Percentiles rank a stretch among this genome's conserved stretches.
These are phyloP conservation scores for Trichophaea hybrida DNA, from an alignment of 2,329 filamentous ascomycete genomes.

Conservation along the genomic window DNA sequence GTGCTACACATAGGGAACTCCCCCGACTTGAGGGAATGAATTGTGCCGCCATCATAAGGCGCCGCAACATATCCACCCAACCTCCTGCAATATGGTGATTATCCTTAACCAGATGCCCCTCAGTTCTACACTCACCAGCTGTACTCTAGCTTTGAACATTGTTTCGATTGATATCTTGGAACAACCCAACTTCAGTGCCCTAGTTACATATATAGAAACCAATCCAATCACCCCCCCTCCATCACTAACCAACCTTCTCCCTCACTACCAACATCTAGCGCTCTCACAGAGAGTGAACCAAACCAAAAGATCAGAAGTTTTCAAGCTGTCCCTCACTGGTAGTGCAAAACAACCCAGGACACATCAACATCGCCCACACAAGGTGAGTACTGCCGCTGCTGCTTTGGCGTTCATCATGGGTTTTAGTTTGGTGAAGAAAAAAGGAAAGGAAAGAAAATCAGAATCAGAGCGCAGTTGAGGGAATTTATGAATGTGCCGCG, in stretches of 20 bases:
- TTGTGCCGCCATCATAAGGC: no score
- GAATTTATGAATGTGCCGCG: neutral
- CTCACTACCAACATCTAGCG: neutral
- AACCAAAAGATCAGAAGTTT: slow-evolving; percentile 45
- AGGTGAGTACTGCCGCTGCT: slow-evolving; percentile 40
- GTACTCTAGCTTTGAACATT: no score
- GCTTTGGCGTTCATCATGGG: slow-evolving; percentile 57
- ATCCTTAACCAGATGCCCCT: no score
- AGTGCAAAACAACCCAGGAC: slow-evolving; percentile 47
- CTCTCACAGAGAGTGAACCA: slow-evolving; percentile 12
- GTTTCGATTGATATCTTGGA: no score
- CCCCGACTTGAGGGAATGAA: no score
- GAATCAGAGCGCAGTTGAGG: neutral
- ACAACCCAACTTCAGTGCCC: no score
- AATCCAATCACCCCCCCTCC: neutral
- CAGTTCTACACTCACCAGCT: no score
- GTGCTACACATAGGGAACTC: no score
- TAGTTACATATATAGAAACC: no score
- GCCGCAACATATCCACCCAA: no score
- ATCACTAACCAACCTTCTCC: neutral
- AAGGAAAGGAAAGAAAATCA: neutral
- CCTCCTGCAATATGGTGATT: no score
- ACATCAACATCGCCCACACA: slow-evolving; percentile 45
- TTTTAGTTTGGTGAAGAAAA: slow-evolving; percentile 56
- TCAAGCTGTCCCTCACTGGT: slow-evolving; percentile 51